These are phyloP conservation scores for Pezicula neosporulosa DNA, from an alignment of 2,329 filamentous ascomycete species.

Conservation along the genomic window DNA sequence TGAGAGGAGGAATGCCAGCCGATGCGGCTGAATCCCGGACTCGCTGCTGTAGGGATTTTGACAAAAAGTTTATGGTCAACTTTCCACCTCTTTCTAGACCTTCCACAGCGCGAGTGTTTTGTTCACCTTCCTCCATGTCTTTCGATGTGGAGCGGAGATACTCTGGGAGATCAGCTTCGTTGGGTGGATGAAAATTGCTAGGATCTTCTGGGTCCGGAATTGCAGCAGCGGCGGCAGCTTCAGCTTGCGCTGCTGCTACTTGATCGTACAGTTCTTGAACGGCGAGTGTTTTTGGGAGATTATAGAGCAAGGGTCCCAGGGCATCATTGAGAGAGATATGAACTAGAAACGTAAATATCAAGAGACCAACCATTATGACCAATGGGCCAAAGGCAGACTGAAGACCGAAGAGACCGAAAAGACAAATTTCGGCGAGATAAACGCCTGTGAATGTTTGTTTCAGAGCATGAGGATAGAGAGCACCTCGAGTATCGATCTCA, in stretches of 20 bases:
- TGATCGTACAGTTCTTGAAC: constrained; percentile 17
- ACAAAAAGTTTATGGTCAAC: background rate
- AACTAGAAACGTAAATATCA: constrained; percentile 52
- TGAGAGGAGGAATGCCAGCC: constrained; percentile 1
- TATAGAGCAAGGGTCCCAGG: constrained; percentile 23
- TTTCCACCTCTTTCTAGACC: background rate
- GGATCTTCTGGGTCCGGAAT: constrained; percentile 9
- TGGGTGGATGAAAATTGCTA: background rate
- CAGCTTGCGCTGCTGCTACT: background rate
- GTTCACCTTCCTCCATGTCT: background rate
- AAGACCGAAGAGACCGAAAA: constrained; percentile 62
- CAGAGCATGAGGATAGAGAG: constrained; percentile 59
- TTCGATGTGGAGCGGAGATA: background rate
- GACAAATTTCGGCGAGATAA: constrained; percentile 58
- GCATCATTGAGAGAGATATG: constrained; percentile 37
- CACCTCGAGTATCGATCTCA: constrained; percentile 61
- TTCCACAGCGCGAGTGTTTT: constrained; percentile 2
- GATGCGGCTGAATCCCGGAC: too few species aligned
- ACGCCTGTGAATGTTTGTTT: constrained; percentile 61
- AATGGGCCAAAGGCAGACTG: constrained; percentile 48
- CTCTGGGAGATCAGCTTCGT: background rate
- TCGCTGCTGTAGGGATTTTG: background rate
- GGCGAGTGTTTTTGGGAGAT: constrained; percentile 25
- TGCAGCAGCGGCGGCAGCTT: constrained; percentile 9
- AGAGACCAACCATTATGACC: constrained; percentile 53